These are phyloP conservation scores for Mercurialis annua DNA, from an alignment of 345 rosid genomes.

Conservation along the genomic window DNA sequence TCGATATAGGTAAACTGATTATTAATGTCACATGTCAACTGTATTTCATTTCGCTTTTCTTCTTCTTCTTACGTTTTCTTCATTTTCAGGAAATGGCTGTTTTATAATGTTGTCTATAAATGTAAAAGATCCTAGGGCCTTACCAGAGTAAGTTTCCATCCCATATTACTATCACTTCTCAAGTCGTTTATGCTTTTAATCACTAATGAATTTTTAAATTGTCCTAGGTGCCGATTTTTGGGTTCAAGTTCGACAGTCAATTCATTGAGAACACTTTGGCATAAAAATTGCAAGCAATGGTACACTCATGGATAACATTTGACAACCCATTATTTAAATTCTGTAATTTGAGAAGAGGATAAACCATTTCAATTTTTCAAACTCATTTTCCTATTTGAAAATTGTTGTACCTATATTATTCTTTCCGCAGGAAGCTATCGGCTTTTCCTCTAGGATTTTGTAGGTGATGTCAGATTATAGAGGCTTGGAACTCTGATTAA, in stretches of 20 bases:
- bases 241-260: conserved; percentile 39
- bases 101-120: conserved; percentile 43
- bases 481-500: background rate
- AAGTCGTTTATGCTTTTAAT: conserved; percentile 5
- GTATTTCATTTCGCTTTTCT: background rate
- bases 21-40: background rate
- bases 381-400: background rate
- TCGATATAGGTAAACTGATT: conserved; percentile 47
- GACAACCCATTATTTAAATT: conserved; percentile 10
- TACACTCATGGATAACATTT: conserved; percentile 20
- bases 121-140: conserved; percentile 49
- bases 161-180: conserved; percentile 10
- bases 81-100: conserved; percentile 54
- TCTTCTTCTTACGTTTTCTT: background rate
- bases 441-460: background rate
- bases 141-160: conserved; percentile 64
- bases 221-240: conserved; percentile 62
- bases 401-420: background rate
- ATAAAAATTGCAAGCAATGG: conserved; percentile 60
- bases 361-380: background rate
- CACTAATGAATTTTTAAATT: conserved; percentile 17
- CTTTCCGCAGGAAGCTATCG: conserved; percentile 4
- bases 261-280: conserved; percentile 49
- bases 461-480: background rate
- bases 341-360: background rate